Percentiles rank a stretch among this genome's conserved stretches.
phyloP scores from a whole-genome alignment of 768 basidiomycete genomes.

The Brasilioporus rufonigricans region DNA sequence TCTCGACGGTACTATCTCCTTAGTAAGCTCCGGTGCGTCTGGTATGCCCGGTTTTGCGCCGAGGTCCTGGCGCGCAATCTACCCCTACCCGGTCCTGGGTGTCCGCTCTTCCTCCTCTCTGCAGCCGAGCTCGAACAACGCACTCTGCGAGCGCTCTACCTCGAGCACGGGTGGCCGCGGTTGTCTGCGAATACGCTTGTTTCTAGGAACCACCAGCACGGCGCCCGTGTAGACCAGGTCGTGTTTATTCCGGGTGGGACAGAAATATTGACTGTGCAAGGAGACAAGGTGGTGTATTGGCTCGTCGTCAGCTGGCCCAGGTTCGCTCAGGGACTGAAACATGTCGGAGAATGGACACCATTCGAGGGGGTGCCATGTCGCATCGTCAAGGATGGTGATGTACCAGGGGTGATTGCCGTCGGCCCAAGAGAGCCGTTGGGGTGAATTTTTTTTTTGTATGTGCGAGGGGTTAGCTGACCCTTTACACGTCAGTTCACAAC shows the following conservation, averaged over 20 bases:
- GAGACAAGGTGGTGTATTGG: conserved; percentile 25
- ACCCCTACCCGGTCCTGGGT: conserved; percentile 18
- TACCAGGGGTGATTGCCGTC: conserved; percentile 19
- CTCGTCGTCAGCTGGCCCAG: conserved; percentile 18
- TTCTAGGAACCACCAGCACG: not conserved
- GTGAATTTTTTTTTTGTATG: not conserved
- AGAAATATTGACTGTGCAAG: conserved; percentile 28
- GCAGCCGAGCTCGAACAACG: conserved; percentile 27
- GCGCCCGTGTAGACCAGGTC: conserved; percentile 22
- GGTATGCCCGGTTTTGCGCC: conserved; percentile 21
- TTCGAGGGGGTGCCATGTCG: conserved; percentile 15
- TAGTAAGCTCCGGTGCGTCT: conserved; percentile 24
- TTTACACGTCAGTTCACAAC: conserved; percentile 3
- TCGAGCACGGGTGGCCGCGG: conserved; percentile 22
- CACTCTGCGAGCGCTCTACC: conserved; percentile 26
- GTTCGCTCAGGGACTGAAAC: conserved; percentile 12
- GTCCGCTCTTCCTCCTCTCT: conserved; percentile 12
- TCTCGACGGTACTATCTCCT: conserved; percentile 28
- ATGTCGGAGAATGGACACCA: conserved; percentile 20
- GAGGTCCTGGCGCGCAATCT: conserved; percentile 22
- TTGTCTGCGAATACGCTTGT: conserved; percentile 14
- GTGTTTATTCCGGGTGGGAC: conserved; percentile 25
- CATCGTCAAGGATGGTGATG: conserved; percentile 19
- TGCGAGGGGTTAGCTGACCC: not conserved
- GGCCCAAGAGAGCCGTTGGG: conserved; percentile 14